Conservation (phyloP, 2,329 filamentous ascomycete species). For the Davidsoniella neocaledoniae region DNA sequence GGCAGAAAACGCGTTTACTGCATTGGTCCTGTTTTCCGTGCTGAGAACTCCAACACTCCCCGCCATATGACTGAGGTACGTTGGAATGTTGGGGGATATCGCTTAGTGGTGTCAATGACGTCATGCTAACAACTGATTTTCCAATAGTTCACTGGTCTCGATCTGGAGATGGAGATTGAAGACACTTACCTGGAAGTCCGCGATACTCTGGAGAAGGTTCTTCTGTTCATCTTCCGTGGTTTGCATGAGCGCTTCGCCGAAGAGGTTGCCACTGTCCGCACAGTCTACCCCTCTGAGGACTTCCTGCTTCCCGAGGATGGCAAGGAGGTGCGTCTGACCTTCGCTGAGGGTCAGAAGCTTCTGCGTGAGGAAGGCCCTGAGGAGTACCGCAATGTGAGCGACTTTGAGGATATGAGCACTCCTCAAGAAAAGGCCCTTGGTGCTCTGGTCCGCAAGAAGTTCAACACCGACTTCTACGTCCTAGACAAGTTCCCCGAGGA, state of each 20-base stretch:
- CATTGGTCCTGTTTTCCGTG: slow-evolving; percentile 66
- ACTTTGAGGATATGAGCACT: slow-evolving; percentile 66
- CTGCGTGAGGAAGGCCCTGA: slow-evolving; percentile 55
- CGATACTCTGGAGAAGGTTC: slow-evolving; percentile 53
- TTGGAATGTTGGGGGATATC: slow-evolving; percentile 20
- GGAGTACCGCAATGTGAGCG: slow-evolving; percentile 49
- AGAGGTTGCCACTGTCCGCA: slow-evolving; percentile 55
- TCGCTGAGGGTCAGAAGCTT: slow-evolving; percentile 61
- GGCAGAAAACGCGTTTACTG: slow-evolving; percentile 63
- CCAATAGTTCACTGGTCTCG: slow-evolving; percentile 58
- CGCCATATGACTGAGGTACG: slow-evolving; percentile 58
- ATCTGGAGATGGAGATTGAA: slow-evolving; percentile 81
- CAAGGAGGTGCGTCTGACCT: slow-evolving; percentile 60
- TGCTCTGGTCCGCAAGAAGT: slow-evolving; percentile 70
- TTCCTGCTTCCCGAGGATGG: slow-evolving; percentile 60
- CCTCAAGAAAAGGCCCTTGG: slow-evolving; percentile 82
- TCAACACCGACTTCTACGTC: slow-evolving; percentile 88
- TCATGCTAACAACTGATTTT: neutral
- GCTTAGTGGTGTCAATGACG: neutral
- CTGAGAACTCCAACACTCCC: slow-evolving; percentile 73
- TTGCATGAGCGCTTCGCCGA: slow-evolving; percentile 48
- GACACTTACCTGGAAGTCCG: slow-evolving; percentile 63
- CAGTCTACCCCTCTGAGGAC: slow-evolving; percentile 59
- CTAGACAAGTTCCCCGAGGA: slow-evolving; percentile 89
- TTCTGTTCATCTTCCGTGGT: slow-evolving; percentile 67